Evolutionary conservation across 768 basidiomycete genomes (phyloP), one percentile per base, ranked within the genome.

Genomic region (Clitopilus hobsonii): DNA sequence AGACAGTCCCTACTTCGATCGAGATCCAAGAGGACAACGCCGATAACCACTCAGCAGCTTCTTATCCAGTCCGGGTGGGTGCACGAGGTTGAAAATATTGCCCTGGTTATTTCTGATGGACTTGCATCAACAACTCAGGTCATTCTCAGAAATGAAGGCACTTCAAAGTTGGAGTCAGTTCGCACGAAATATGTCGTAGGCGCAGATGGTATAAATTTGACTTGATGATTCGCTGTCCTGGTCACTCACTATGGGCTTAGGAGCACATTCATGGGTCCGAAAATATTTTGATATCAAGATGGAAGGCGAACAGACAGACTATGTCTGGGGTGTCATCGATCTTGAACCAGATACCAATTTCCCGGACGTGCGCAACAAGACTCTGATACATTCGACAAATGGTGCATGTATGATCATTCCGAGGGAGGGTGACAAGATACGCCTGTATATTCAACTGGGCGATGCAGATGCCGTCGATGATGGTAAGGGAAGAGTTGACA

Each of bases 301-400:
- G 88, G 82, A 90, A 56, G 91, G 91, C 5, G 88, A 91, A 65
- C 85, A 89, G 57, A 77, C 74, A 70, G 85, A 91, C 52, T 86
- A 80, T 55, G 76, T 92, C 18, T 94, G 91, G 91, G 91, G 91
- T 2, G 91, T 93, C 2, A 69, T 91, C 18, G 91, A 91, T 67
- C 72, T 82, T 50, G 61, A 81, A 23, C 85, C 85, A 0, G 77
- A 84, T n/a, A 89, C 88, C 1, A 73, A 90, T 63, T 89, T 91
- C 56, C 90, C 90, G 0, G 88, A 91, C 64, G 84, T 88, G 56
- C 82, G 89, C 16, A 84, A 83, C 54, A 77, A 74, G 58, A 73
- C 73, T 49, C 82, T 72, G 0, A 80, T 91, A n/a, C 88, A 91
- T 65, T 89, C 88, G 0, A 74, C 76, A 30, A 76, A 80, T 49